Evolutionary conservation across 352 stramenopile species (phyloP), one percentile per base, ranked within the genome.

Genomic region (Phytophthora pinifolia): DNA sequence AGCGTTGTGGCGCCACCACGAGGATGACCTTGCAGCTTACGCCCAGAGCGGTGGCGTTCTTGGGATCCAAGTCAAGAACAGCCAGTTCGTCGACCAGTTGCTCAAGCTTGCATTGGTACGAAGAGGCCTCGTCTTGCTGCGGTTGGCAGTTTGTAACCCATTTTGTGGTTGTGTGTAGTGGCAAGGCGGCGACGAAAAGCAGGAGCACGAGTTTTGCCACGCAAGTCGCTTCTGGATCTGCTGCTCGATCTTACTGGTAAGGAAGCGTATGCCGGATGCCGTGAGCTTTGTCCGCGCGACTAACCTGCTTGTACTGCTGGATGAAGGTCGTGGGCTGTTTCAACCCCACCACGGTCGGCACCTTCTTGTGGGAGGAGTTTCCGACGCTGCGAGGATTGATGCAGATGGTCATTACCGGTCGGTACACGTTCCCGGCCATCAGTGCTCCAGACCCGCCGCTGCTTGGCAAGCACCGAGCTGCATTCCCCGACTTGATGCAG

Each of bases 321-420:
- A 13, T 59, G 30, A 53, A 73, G 72, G 65, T 76, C 48, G 63
- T 83, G 51, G 70, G 62, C 25, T 83, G 74, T 31, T 95, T 93
- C 49, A 92, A 92, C 34, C 79, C 83, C 7, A 80, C 79, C 27
- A 91, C 83, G 2, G 75, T 95, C 1, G 85, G 85, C 7, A 72
- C 79, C n/a, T 83, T 74, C 36, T 59, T 93, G 41, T 95, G 85
- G 85, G 61, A 76, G 15, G 68, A 83, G 17, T 69, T 92, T 34
- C 83, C 85, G 6, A 95, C 83, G 6, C 46, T 95, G 25, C 79
- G 85, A 6, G 67, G 77, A 13, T 69, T 93, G 14, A 95, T 95
- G 83, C 82, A 95, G 45, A 93, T 95, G 85, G 62, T 76, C 6
- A 95, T 95, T 38, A 90, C 85, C 9, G 85, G 80, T 3, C 67